Evolutionary conservation across 352 stramenopile species (phyloP).

Genomic region (Phytophthora megakarya): DNA sequence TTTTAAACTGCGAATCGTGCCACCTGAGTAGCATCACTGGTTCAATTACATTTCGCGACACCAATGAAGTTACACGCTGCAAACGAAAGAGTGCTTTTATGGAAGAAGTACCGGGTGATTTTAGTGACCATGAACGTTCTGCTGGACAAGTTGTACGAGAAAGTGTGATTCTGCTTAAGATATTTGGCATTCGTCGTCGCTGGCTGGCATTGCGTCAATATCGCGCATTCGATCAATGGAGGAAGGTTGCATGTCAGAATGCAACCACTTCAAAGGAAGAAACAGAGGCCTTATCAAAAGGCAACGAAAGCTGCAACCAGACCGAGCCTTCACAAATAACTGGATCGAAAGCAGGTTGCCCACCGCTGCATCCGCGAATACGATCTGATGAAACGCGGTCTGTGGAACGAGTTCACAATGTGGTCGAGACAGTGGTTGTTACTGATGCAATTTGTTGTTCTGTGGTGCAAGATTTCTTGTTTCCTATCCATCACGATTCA

Average conservation of each 20-base stretch:
- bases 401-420: slow-evolving; percentile 12
- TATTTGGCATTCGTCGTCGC: slow-evolving; percentile 39
- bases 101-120: background rate
- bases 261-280: background rate
- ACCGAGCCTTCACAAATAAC: background rate
- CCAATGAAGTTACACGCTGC: background rate
- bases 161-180: slow-evolving; percentile 42
- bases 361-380: slow-evolving; percentile 15
- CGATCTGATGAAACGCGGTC: background rate
- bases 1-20: slow-evolving; percentile 4
- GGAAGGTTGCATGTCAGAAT: slow-evolving; percentile 2
- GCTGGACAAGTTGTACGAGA: slow-evolving; percentile 16
- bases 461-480: slow-evolving; percentile 50
- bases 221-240: slow-evolving; percentile 45
- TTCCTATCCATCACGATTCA: background rate
- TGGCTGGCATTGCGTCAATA: slow-evolving; percentile 28
- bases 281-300: background rate
- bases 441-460: slow-evolving; percentile 51
- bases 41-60: background rate
- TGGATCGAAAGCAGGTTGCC: slow-evolving; percentile 4
- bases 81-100: slow-evolving; percentile 29
- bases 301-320: background rate
- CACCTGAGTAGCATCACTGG: background rate
- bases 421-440: slow-evolving; percentile 29
- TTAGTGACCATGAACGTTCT: slow-evolving; percentile 12